Evolutionary conservation across 306 rosid species (phyloP), one percentile per base, ranked within the genome.

Genomic region (Phaseolus lunatus): DNA sequence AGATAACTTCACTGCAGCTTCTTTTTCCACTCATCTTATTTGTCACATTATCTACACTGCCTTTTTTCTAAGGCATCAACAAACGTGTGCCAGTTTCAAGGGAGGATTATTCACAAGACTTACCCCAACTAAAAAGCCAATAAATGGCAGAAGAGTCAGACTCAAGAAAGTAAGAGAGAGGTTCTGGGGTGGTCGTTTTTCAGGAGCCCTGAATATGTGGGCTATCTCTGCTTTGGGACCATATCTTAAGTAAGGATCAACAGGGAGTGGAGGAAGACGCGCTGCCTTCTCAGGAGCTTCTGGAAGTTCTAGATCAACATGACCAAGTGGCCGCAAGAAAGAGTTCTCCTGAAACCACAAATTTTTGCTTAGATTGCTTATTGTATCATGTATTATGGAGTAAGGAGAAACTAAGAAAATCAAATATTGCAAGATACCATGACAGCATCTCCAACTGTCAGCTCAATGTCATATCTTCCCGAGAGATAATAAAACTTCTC

Each of bases 401-500:
- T 24, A 72, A 65, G 39, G 5, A 5, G 44, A 22, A 64, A 54
- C n/a, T 23, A 10, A 37, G 44, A 7, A 41, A 26, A 57, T 3
- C 18, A 70, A 22, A 45, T 33, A 53, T 76, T n/a, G 81, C 72
- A 58, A 63, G 27, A 43, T 88, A 96, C 99, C 99, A 96, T 96
- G 84, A 87, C 91, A 77, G 96, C 83, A 84, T 96, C 99, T 24
- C 99, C 99, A 81, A 96, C 91, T 43, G 93, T 89, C 73, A 96
- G 84, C 80, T 93, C 93, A 84, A 93, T 83, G 75, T 86, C 99
- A 83, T 96, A 96, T 71, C 72, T 88, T 73, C 98, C 98, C 0
- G 99, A 96, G 59, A 91, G 93, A 86, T 96, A 96, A 84, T 85
- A 93, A 75, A 96, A 84, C 84, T 93, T 96, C 78, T 96, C 98